Evolutionary conservation across 306 rosid genomes (phyloP).

Genomic region (Hylodesmum podocarpum): DNA sequence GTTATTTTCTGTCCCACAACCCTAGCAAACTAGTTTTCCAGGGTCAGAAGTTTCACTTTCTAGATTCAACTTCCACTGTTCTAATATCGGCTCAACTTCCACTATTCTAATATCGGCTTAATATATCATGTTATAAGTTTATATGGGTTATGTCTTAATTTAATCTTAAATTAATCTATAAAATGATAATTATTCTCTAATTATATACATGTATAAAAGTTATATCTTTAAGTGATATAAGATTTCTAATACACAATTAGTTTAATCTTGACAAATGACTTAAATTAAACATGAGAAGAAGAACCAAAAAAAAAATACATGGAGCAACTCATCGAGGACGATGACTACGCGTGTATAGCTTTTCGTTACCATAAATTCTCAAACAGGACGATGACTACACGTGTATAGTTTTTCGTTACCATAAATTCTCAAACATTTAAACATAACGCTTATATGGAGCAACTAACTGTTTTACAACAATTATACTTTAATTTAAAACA

Average conservation of each 20-base stretch:
- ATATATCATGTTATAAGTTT: too few species aligned
- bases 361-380: background rate
- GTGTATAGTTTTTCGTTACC: background rate
- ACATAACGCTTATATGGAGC: background rate
- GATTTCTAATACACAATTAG: too few species aligned
- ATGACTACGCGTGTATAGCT: background rate
- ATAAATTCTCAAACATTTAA: background rate
- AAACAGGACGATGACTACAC: background rate
- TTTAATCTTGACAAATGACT: too few species aligned
- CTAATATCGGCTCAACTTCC: too few species aligned
- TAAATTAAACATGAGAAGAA: conserved; percentile 20
- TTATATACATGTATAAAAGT: too few species aligned
- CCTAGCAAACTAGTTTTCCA: too few species aligned
- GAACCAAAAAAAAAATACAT: background rate
- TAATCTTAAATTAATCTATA: too few species aligned
- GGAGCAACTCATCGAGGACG: background rate
- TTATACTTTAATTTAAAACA: background rate
- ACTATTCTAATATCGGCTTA: too few species aligned
- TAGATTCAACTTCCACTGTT: too few species aligned
- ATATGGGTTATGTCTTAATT: too few species aligned
- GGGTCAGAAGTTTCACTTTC: background rate
- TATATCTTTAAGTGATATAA: too few species aligned
- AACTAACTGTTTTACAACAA: background rate
- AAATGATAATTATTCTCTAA: too few species aligned
- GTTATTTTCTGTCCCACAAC: background rate